Evolutionary conservation across 1,284 basidiomycete genomes (phyloP).

Genomic region (Pseudozyma flocculosa): DNA sequence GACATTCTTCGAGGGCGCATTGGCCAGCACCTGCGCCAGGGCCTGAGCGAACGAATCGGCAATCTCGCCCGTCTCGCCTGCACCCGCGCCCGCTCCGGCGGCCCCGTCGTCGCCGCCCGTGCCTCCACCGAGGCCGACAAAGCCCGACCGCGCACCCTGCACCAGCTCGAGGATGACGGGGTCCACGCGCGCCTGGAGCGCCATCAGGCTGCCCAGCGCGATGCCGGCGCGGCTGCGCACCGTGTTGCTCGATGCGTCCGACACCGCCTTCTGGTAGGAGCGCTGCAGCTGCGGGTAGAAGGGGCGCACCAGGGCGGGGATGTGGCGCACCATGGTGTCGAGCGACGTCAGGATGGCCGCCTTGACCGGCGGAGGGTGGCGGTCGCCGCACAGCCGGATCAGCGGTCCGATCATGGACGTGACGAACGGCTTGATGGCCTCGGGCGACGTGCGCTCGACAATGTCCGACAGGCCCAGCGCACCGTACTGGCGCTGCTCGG

Average conservation of each 20-base stretch:
- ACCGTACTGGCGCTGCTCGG: constrained; percentile 75
- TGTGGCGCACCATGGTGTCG: constrained; percentile 59
- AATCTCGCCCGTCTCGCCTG: constrained; percentile 10
- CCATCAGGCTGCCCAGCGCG: constrained; percentile 89
- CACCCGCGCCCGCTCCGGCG: neutral
- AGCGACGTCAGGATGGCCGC: constrained; percentile 51
- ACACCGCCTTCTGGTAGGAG: constrained; percentile 91
- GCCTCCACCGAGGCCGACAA: constrained; percentile 61
- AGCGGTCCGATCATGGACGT: constrained; percentile 94
- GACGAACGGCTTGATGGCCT: constrained; percentile 90
- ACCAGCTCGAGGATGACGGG: constrained; percentile 81
- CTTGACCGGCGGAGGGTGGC: constrained; percentile 55
- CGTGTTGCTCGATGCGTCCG: constrained; percentile 74
- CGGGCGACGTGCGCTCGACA: constrained; percentile 83
- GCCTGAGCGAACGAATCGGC: constrained; percentile 73
- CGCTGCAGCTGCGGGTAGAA: constrained; percentile 98
- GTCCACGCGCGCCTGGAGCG: constrained; percentile 62
- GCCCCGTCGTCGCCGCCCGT: constrained; percentile 6
- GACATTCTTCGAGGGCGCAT: constrained; percentile 70
- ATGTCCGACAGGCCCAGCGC: constrained; percentile 93
- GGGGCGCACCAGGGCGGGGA: constrained; percentile 87
- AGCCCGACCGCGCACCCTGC: constrained; percentile 63
- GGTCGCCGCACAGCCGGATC: constrained; percentile 63
- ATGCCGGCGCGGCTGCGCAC: constrained; percentile 80
- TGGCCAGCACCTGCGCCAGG: constrained; percentile 74